These are phyloP conservation scores for Acacia crassicarpa DNA, from an alignment of 306 rosid genomes.

Conservation along the genomic window DNA sequence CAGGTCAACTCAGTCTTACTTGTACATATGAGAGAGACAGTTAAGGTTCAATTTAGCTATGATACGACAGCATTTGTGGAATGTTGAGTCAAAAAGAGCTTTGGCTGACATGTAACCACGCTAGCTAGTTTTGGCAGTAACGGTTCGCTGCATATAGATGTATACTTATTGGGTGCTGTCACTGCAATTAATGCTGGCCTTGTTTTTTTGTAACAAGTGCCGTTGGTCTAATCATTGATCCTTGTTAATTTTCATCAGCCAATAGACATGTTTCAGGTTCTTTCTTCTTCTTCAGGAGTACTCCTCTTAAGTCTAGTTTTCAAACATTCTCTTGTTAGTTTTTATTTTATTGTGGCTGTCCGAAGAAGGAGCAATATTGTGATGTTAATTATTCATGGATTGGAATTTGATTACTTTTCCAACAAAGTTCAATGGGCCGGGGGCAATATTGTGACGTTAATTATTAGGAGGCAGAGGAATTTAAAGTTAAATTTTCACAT, in stretches of 20 bases:
- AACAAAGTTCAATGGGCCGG: not conserved
- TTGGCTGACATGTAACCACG: conserved; percentile 31
- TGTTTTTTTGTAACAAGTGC: conserved; percentile 3
- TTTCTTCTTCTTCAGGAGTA: not conserved
- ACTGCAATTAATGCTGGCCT: not conserved
- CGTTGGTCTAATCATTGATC: not conserved
- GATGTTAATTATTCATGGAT: not conserved
- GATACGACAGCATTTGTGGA: conserved; percentile 41
- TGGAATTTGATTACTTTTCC: not conserved
- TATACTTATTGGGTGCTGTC: conserved; percentile 11
- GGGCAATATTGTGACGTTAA: not conserved
- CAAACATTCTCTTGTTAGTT: not conserved
- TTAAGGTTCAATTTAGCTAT: conserved; percentile 41
- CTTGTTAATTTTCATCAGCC: not conserved
- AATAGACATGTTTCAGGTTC: not conserved
- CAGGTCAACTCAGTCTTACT: conserved; percentile 42
- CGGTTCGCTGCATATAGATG: conserved; percentile 31
- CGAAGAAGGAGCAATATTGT: not conserved
- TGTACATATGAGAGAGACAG: conserved; percentile 18
- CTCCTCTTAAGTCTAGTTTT: not conserved
- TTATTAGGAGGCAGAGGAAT: conserved; percentile 21
- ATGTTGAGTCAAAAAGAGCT: conserved; percentile 54
- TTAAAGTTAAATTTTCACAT: not conserved
- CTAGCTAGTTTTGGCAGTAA: conserved; percentile 21
- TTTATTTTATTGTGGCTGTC: not conserved